Percentiles rank a stretch among this genome's conserved stretches.
phyloP scores from a whole-genome alignment of 768 basidiomycete genomes.

The Lyophyllum shimeji region DNA sequence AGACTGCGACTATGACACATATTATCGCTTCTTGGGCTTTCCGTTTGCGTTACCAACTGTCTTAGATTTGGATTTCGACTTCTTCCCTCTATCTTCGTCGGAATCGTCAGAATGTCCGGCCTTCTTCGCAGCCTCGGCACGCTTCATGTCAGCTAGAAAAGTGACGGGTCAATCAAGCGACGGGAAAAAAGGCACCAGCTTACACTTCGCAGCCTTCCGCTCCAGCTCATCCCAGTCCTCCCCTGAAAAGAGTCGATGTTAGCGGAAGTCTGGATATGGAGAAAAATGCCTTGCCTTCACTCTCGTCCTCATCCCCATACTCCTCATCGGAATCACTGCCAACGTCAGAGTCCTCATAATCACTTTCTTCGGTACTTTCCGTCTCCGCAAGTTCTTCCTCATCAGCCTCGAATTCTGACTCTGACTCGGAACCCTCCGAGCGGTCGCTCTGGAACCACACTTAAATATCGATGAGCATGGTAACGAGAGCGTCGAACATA shows the following conservation, averaged over 20 bases:
- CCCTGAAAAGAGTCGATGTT: constrained; percentile 37
- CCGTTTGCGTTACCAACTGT: constrained; percentile 34
- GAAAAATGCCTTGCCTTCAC: constrained; percentile 47
- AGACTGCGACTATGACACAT: neutral
- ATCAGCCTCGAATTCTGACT: constrained; percentile 57
- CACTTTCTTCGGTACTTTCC: constrained; percentile 62
- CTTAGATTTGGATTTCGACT: constrained; percentile 42
- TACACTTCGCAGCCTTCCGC: constrained; percentile 86
- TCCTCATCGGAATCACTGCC: constrained; percentile 68
- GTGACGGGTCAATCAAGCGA: constrained; percentile 20
- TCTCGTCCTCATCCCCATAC: constrained; percentile 53
- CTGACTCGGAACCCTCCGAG: constrained; percentile 46
- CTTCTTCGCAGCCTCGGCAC: constrained; percentile 38
- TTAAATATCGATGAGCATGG: neutral
- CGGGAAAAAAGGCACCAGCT: constrained; percentile 13
- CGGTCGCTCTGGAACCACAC: constrained; percentile 34
- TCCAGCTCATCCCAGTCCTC: constrained; percentile 98
- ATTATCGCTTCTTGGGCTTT: constrained; percentile 34
- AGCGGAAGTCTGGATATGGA: neutral
- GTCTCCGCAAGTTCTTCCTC: constrained; percentile 56
- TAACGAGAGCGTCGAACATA: constrained; percentile 29
- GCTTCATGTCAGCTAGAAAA: constrained; percentile 48
- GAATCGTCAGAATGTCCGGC: constrained; percentile 53
- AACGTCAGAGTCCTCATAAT: constrained; percentile 65
- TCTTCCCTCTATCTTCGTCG: constrained; percentile 47